These are phyloP conservation scores for Barnettozyma sp. DNA, from an alignment of 805 yeast species.

Conservation along the genomic window DNA sequence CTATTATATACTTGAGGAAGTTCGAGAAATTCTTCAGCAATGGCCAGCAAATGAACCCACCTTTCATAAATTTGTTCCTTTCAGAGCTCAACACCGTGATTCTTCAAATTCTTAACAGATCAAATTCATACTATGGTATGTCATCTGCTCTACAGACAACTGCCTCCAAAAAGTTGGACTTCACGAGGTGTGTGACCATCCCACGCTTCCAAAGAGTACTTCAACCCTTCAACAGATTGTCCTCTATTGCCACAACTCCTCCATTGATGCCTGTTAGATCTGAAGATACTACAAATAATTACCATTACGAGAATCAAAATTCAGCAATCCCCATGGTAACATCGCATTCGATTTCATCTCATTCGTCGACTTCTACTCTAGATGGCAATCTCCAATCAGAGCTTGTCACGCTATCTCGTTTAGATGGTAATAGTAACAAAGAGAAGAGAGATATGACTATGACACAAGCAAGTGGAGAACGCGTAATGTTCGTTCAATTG, in stretches of 20 bases:
- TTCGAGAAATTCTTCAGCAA: neutral
- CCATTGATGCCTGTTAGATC: slow-evolving; percentile 1
- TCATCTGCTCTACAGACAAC: neutral
- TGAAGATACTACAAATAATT: neutral
- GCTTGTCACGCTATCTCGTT: neutral
- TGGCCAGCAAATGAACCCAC: neutral
- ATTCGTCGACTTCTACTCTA: neutral
- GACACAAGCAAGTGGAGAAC: no score
- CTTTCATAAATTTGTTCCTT: slow-evolving; percentile 1
- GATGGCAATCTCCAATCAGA: neutral
- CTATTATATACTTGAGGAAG: neutral
- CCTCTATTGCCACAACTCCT: neutral
- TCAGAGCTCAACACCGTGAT: neutral
- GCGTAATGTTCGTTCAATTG: neutral
- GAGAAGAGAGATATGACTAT: no score
- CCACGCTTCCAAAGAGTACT: neutral
- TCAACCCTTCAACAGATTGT: neutral
- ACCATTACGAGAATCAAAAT: neutral
- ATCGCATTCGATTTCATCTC: slow-evolving; percentile 2
- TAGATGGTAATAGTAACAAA: neutral
- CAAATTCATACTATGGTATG: neutral
- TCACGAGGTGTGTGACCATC: no score
- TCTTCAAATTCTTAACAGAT: neutral
- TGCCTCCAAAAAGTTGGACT: neutral
- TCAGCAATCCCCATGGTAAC: slow-evolving; percentile 7